Percentiles rank a stretch among this genome's conserved stretches.
Conservation (phyloP, 78 protist genomes). For the Dictyostelium firmibasis region DNA sequence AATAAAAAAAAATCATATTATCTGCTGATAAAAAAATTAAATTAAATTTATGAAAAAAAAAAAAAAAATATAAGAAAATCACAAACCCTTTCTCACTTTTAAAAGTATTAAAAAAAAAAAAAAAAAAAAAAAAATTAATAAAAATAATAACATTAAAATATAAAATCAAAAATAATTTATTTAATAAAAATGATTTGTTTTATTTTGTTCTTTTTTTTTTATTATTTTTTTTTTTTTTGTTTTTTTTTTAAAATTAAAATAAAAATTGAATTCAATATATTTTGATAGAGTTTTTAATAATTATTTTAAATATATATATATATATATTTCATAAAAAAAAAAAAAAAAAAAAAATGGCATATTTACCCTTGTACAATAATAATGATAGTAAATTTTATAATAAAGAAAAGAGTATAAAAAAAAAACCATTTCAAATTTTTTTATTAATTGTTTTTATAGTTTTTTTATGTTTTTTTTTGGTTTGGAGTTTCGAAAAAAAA, state of each 20-base stretch:
- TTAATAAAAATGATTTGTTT: background rate
- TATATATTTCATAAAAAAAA: background rate
- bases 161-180: background rate
- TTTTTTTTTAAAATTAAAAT: too few species aligned
- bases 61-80: too few species aligned
- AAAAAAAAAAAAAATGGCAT: background rate
- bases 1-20: too few species aligned
- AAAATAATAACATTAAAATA: too few species aligned
- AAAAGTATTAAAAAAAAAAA: too few species aligned
- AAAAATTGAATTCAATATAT: too few species aligned
- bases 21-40: background rate
- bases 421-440: background rate
- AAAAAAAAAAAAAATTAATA: too few species aligned
- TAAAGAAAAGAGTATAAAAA: background rate
- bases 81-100: background rate
- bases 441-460: background rate
- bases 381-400: background rate
- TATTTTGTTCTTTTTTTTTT: too few species aligned
- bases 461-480: background rate
- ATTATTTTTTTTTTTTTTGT: too few species aligned
- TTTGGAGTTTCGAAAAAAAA: background rate
- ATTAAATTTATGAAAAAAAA: too few species aligned
- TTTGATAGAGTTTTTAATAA: too few species aligned
- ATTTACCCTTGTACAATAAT: background rate
- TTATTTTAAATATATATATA: too few species aligned